These are phyloP conservation scores for Naganishia cerealis DNA, from an alignment of 1,284 basidiomycete genomes.

Conservation along the genomic window DNA sequence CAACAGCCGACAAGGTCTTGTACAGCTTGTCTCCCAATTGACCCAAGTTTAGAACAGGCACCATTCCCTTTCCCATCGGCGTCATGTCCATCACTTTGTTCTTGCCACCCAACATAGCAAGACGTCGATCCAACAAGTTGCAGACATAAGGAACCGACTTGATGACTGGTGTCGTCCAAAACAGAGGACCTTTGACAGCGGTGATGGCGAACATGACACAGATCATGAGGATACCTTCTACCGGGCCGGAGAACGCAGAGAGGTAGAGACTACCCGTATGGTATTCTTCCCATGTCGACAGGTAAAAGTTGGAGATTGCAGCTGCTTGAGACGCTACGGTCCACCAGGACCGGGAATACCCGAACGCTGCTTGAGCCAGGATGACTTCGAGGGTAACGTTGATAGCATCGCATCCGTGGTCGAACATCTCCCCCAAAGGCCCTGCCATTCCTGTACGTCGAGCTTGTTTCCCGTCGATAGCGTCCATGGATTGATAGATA, in stretches of 20 bases:
- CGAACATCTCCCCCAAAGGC: slow-evolving; percentile 93
- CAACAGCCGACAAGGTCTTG: slow-evolving; percentile 2
- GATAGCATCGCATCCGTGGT: slow-evolving; percentile 69
- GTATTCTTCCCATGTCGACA: slow-evolving; percentile 88
- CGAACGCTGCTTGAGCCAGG: slow-evolving; percentile 78
- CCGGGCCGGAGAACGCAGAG: slow-evolving; percentile 91
- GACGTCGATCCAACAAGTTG: slow-evolving; percentile 38
- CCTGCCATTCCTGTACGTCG: slow-evolving; percentile 92
- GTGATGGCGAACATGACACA: slow-evolving; percentile 74
- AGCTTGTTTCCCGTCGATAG: slow-evolving; percentile 79
- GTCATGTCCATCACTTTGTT: slow-evolving; percentile 34
- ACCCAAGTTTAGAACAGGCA: not conserved
- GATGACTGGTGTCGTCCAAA: slow-evolving; percentile 63
- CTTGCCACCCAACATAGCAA: slow-evolving; percentile 39
- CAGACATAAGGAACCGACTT: slow-evolving; percentile 24
- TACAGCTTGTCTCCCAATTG: slow-evolving; percentile 24
- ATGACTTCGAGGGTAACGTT: slow-evolving; percentile 70
- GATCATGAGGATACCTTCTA: slow-evolving; percentile 92
- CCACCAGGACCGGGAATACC: slow-evolving; percentile 93
- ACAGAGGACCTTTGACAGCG: slow-evolving; percentile 64
- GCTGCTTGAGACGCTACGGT: slow-evolving; percentile 83
- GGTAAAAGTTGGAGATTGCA: slow-evolving; percentile 88
- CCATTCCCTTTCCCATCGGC: slow-evolving; percentile 1
- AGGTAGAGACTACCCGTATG: slow-evolving; percentile 88
- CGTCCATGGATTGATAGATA: slow-evolving; percentile 73